These are phyloP conservation scores for Aphanomyces astaci DNA, from an alignment of 352 stramenopile species.

Conservation along the genomic window DNA sequence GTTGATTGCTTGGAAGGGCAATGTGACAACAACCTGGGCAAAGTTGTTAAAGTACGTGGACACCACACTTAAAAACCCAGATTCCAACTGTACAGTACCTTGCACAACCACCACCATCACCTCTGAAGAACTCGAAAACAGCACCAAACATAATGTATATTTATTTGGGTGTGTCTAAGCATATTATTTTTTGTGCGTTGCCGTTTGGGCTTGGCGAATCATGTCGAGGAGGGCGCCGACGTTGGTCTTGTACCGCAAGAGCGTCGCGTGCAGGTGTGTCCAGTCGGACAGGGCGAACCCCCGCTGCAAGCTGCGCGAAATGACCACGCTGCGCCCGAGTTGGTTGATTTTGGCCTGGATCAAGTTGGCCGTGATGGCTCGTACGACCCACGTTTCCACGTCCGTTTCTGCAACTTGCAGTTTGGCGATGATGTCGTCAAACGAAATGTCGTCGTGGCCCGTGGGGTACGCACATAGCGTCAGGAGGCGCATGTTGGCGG, in stretches of 20 bases:
- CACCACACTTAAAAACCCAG: too few species aligned
- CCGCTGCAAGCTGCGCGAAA: conserved; percentile 62
- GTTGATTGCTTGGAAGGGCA: too few species aligned
- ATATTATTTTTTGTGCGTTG: conserved; percentile 3
- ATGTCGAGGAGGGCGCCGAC: conserved; percentile 81
- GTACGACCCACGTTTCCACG: conserved; percentile 92
- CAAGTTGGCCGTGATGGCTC: conserved; percentile 85
- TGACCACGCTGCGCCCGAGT: conserved; percentile 84
- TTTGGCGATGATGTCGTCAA: conserved; percentile 72
- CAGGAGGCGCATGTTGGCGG: conserved; percentile 87
- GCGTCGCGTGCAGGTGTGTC: conserved; percentile 80
- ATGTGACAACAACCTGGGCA: too few species aligned
- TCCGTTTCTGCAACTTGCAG: conserved; percentile 78
- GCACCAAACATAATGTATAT: background rate
- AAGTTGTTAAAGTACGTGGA: too few species aligned
- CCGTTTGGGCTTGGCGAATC: conserved; percentile 1
- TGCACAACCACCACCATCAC: too few species aligned
- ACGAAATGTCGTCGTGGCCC: conserved; percentile 88
- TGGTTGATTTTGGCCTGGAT: conserved; percentile 94
- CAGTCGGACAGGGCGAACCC: conserved; percentile 86
- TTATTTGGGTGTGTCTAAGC: background rate
- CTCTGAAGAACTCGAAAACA: background rate
- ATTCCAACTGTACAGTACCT: too few species aligned
- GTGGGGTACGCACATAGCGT: conserved; percentile 87
- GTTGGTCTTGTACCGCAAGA: conserved; percentile 91